These are phyloP conservation scores for Cercophora newfieldiana DNA, from an alignment of 495 filamentous ascomycete species.

Conservation along the genomic window DNA sequence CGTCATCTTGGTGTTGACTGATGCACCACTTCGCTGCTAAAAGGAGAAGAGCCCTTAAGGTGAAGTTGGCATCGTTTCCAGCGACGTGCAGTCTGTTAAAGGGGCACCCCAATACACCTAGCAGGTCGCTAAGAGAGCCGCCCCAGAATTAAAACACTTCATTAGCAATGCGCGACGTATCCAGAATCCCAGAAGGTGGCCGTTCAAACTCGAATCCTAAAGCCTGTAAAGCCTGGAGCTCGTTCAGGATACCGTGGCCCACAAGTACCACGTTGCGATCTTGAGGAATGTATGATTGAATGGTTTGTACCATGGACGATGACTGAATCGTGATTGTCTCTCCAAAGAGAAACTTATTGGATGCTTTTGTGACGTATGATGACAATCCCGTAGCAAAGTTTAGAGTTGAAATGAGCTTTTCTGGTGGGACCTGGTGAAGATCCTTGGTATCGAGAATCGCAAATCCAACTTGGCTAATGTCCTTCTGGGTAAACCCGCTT, in stretches of 20 bases:
- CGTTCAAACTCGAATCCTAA: constrained; percentile 13
- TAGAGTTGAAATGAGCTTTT: constrained; percentile 16
- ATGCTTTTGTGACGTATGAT: constrained; percentile 16
- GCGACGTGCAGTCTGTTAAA: constrained; percentile 7
- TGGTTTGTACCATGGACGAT: constrained; percentile 18
- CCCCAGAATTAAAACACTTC: constrained; percentile 14
- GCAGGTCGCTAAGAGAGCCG: neutral
- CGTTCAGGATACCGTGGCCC: neutral
- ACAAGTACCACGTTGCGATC: constrained; percentile 10
- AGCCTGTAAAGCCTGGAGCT: constrained; percentile 11
- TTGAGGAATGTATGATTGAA: constrained; percentile 12
- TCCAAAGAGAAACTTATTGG: constrained; percentile 15
- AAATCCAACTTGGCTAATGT: neutral
- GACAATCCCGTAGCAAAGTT: constrained; percentile 12
- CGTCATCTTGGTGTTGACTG: constrained; percentile 8
- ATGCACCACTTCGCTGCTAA: constrained; percentile 10
- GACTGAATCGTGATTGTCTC: constrained; percentile 7
- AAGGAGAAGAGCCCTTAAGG: constrained; percentile 12
- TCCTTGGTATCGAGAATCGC: neutral
- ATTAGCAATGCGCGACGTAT: constrained; percentile 9
- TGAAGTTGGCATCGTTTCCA: constrained; percentile 16
- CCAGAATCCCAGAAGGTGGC: constrained; percentile 14
- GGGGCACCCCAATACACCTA: neutral
- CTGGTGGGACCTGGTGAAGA: neutral
- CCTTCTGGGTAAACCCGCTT: neutral